A percentile compares a stretch with the other conserved stretches of the same genome.
phyloP scores from a whole-genome alignment of 495 filamentous ascomycete genomes.

The Penicillium argentinense region DNA sequence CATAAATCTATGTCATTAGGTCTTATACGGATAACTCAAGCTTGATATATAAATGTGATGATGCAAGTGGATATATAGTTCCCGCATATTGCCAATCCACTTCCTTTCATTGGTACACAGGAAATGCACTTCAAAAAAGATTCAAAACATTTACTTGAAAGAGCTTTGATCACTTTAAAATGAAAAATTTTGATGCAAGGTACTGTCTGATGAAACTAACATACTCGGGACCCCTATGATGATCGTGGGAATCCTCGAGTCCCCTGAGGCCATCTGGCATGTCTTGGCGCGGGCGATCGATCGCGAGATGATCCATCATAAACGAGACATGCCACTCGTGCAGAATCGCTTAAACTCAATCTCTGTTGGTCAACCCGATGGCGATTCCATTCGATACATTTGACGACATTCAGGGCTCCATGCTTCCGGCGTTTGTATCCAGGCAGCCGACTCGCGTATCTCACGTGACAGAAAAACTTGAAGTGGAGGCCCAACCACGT shows the following conservation, averaged over 20 bases:
- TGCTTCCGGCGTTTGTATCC: too few species aligned
- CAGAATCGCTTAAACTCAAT: too few species aligned
- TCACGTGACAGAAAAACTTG: slow-evolving; percentile 45
- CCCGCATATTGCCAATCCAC: slow-evolving; percentile 13
- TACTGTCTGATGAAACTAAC: background rate
- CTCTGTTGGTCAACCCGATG: too few species aligned
- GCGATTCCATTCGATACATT: too few species aligned
- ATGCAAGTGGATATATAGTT: slow-evolving; percentile 24
- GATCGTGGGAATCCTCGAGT: slow-evolving; percentile 17
- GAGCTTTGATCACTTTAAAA: too few species aligned
- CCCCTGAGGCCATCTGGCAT: slow-evolving; percentile 43
- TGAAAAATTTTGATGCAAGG: background rate
- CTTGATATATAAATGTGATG: slow-evolving; percentile 4
- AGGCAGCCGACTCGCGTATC: slow-evolving; percentile 16
- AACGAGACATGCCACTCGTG: too few species aligned
- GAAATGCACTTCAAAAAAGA: too few species aligned
- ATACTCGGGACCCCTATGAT: slow-evolving; percentile 17
- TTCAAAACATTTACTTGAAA: too few species aligned
- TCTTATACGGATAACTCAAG: background rate
- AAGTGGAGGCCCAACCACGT: slow-evolving; percentile 30
- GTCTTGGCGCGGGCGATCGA: slow-evolving; percentile 33
- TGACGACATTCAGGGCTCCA: too few species aligned
- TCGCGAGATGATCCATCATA: too few species aligned
- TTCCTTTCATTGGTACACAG: slow-evolving; percentile 13
- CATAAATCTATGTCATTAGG: too few species aligned